These are phyloP conservation scores for Terfezia boudieri DNA, from an alignment of 495 filamentous ascomycete genomes.

Conservation along the genomic window DNA sequence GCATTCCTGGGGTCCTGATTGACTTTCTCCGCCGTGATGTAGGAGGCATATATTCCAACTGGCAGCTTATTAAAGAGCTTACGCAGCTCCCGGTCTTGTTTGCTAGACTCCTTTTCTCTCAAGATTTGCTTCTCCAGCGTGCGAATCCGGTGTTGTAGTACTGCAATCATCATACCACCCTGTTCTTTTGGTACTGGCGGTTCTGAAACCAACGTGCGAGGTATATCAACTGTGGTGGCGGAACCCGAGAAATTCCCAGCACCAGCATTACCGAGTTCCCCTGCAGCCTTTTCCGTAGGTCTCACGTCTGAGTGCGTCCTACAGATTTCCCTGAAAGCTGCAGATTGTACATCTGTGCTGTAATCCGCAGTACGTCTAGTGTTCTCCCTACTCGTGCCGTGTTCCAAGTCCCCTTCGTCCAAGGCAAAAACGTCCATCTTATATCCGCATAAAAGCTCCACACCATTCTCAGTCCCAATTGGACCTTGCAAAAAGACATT, in stretches of 20 bases:
- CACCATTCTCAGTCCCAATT: conserved; percentile 7
- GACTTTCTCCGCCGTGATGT: neutral
- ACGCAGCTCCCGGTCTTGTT: neutral
- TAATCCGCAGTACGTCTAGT: neutral
- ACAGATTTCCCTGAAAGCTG: conserved; percentile 19
- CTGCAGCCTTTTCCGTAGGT: conserved; percentile 11
- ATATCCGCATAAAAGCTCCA: conserved; percentile 18
- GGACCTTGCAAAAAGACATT: conserved; percentile 9
- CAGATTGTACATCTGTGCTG: conserved; percentile 12
- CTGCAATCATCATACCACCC: neutral
- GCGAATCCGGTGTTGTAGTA: neutral
- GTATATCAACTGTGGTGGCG: neutral
- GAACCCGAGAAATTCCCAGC: neutral
- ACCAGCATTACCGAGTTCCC: neutral
- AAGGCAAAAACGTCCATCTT: conserved; percentile 16
- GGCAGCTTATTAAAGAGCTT: neutral
- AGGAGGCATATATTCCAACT: neutral
- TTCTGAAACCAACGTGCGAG: neutral
- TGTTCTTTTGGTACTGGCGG: neutral
- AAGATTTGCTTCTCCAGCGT: conserved; percentile 2
- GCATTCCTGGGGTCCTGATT: too few species aligned
- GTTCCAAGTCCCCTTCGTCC: neutral
- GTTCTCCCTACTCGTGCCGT: neutral
- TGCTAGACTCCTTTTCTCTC: conserved; percentile 1
- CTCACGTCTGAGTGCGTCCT: conserved; percentile 13